Evolutionary conservation across 2,329 filamentous ascomycete genomes (phyloP).

Genomic region (Aspergillus pseudonomiae): DNA sequence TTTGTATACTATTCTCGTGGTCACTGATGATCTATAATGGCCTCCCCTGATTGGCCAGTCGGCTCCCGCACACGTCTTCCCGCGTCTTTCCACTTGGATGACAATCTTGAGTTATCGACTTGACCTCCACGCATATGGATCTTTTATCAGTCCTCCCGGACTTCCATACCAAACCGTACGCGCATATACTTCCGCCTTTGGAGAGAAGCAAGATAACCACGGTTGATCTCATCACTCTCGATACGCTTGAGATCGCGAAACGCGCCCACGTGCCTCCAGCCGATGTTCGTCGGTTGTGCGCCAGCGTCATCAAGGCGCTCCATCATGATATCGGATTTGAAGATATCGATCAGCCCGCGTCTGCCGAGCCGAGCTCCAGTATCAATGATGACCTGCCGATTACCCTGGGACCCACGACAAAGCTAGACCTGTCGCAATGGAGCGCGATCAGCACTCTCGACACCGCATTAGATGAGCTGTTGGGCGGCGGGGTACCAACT

Average conservation of each 20-base stretch:
- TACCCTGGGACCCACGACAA: conserved; percentile 30
- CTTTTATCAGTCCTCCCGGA: conserved; percentile 78
- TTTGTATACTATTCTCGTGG: too few species aligned
- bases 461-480: conserved; percentile 66
- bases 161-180: conserved; percentile 72
- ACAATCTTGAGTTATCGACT: neutral
- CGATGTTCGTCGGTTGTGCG: conserved; percentile 75
- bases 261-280: conserved; percentile 79
- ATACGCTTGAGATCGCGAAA: conserved; percentile 80
- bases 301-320: conserved; percentile 67
- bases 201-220: conserved; percentile 78
- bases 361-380: conserved; percentile 26
- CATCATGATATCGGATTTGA: conserved; percentile 62
- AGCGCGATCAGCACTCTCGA: conserved; percentile 79
- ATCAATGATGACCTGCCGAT: conserved; percentile 22
- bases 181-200: conserved; percentile 75
- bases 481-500: conserved; percentile 78
- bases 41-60: neutral
- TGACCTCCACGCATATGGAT: conserved; percentile 55
- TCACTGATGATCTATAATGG: neutral
- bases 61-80: neutral
- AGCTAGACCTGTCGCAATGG: conserved; percentile 46
- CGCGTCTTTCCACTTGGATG: neutral
- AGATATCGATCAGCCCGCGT: conserved; percentile 11
- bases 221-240: conserved; percentile 82